Base-by-base conservation (phyloP, 257 asterid genomes). In the Euphrasia confusa region DNA sequence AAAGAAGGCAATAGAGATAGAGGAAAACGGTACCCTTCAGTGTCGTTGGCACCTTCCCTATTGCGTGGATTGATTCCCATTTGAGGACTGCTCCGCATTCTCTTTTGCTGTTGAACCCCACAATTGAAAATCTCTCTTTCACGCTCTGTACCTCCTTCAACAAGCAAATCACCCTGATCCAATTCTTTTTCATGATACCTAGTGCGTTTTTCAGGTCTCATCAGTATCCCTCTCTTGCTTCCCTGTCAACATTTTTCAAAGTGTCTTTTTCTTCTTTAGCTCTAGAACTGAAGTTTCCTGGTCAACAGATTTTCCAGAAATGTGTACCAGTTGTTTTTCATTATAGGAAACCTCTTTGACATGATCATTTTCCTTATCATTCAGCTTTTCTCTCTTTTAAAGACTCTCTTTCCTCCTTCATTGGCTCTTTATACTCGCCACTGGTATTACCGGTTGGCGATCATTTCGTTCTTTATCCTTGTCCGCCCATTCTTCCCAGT, bases 21-120 rank as follows among this genome's bases (percentile, higher is more conserved):
- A 60, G 47, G 64, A 64, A 68, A 52, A 21, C 2, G 79, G 79
- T 88, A 88, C 98, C 96, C 96, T 72, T 86, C 96, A 71, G 64
- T 81, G 54, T 91, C 95, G 64, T 80, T 85, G 71, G 77, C 73
- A 44, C 74, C 80, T 35, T 92, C 52, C 79, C 85, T 83, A 74
- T 71, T 75, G 63, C 87, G 94, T 27, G 76, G 76, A 74, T 84
- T 93, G 54, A 72, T 84, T 60, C 88, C 87, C 63, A 61, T 79
- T 77, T 87, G 97, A 76, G 98, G 97, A 78, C 97, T 89, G 67
- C 90, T 94, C 73, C 93, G 81, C 92, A 91, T 84, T 80, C 93
- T 84, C 73, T 84, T 89, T 57, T 89, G 83, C 76, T 86, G 98
- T 79, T 88, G 96, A 78, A 81, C 86, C 71, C 95, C 96, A 78